Conservation (phyloP, 345 rosid genomes). For the Rhodamnia argentea region DNA sequence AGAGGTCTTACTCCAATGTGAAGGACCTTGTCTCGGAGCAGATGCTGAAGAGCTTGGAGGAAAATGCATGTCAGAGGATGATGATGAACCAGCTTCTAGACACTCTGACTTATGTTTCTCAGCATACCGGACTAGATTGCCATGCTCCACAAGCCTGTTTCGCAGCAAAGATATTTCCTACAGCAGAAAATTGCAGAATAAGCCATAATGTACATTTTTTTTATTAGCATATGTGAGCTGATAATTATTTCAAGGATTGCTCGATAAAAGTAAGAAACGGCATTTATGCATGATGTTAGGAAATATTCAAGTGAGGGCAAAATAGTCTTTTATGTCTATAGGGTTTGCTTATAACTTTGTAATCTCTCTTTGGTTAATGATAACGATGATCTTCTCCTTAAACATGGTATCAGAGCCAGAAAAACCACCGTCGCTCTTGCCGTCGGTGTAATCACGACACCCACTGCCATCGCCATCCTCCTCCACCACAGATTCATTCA, state of each 20-base stretch:
- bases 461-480: too few species aligned
- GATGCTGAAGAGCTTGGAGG: conserved; percentile 44
- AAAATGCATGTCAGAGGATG: conserved; percentile 33
- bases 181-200: neutral
- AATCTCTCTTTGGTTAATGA: too few species aligned
- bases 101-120: conserved; percentile 53
- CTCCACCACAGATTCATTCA: too few species aligned
- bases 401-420: too few species aligned
- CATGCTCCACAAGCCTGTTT: conserved; percentile 45
- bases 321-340: too few species aligned
- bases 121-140: conserved; percentile 55
- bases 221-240: neutral
- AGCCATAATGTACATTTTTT: neutral
- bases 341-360: too few species aligned
- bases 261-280: neutral
- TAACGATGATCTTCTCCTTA: too few species aligned
- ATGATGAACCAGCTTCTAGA: conserved; percentile 41
- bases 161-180: conserved; percentile 69
- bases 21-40: conserved; percentile 32
- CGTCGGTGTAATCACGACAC: too few species aligned
- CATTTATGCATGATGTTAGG: neutral
- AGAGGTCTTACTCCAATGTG: conserved; percentile 42
- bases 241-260: neutral
- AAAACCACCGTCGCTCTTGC: too few species aligned
- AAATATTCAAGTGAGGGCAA: too few species aligned